phyloP scores from a whole-genome alignment of 2,329 filamentous ascomycete genomes.

The Davidsoniella virescens region DNA sequence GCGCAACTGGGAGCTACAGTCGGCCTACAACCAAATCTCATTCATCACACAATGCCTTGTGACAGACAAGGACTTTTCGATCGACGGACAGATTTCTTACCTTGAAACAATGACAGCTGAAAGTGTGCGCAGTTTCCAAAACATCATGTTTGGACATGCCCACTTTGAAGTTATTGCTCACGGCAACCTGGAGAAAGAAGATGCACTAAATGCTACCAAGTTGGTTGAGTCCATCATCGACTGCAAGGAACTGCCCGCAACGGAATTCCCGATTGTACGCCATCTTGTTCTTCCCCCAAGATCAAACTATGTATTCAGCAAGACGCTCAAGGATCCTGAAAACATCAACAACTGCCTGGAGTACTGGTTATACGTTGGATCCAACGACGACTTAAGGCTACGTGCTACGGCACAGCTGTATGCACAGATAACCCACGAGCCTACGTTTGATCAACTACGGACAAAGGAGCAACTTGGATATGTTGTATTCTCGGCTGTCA shows the following conservation, averaged over 20 bases:
- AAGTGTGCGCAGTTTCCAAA: conserved; percentile 61
- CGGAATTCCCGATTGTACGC: conserved; percentile 65
- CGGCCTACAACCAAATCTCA: conserved; percentile 77
- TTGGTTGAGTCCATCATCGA: conserved; percentile 65
- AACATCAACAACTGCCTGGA: conserved; percentile 84
- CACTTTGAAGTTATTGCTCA: conserved; percentile 80
- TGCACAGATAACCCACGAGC: conserved; percentile 82
- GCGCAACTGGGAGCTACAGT: conserved; percentile 74
- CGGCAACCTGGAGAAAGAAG: conserved; percentile 88
- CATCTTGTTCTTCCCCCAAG: conserved; percentile 64
- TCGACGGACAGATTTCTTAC: conserved; percentile 65
- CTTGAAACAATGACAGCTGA: conserved; percentile 57
- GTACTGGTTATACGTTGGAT: conserved; percentile 56
- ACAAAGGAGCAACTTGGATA: conserved; percentile 98
- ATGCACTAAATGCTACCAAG: conserved; percentile 71
- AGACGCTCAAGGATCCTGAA: conserved; percentile 64
- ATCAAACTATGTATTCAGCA: conserved; percentile 70
- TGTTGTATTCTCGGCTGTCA: conserved; percentile 73
- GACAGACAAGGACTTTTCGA: conserved; percentile 58
- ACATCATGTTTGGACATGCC: conserved; percentile 64
- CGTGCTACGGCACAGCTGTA: conserved; percentile 68
- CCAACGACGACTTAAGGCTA: conserved; percentile 48
- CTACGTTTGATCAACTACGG: conserved; percentile 81
- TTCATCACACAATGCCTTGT: conserved; percentile 71
- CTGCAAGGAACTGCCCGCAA: conserved; percentile 53